Conservation (phyloP, 257 asterid genomes). For the Solanum neorickii region DNA sequence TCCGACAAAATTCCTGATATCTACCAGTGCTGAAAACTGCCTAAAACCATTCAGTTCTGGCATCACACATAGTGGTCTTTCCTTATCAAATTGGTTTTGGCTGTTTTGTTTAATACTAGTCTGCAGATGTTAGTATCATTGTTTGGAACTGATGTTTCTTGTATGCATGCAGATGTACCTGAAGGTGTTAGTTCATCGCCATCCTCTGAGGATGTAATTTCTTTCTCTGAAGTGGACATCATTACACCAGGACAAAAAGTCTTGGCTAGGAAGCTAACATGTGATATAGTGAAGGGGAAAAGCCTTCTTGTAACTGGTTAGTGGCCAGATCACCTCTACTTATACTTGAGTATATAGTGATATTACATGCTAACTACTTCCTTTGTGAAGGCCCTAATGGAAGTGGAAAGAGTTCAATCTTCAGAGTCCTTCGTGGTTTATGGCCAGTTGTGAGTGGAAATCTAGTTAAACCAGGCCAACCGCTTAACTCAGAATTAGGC, state of each 20-base stretch:
- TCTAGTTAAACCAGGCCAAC: slow-evolving; percentile 52
- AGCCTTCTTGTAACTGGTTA: slow-evolving; percentile 95
- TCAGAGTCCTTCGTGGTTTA: slow-evolving; percentile 92
- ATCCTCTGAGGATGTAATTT: slow-evolving; percentile 46
- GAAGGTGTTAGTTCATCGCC: slow-evolving; percentile 18
- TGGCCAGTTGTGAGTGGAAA: slow-evolving; percentile 93
- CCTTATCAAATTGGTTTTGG: background rate
- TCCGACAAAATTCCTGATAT: background rate
- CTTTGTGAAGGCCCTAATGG: slow-evolving; percentile 87
- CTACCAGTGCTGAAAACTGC: background rate
- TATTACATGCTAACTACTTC: background rate
- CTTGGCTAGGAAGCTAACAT: slow-evolving; percentile 73
- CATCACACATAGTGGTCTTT: background rate
- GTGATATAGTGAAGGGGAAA: slow-evolving; percentile 73
- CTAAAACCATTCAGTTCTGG: background rate
- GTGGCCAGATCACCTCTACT: slow-evolving; percentile 21
- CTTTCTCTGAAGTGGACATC: slow-evolving; percentile 80
- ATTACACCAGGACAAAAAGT: slow-evolving; percentile 79
- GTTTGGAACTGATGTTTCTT: background rate
- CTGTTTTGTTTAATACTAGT: background rate
- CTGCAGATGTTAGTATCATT: background rate
- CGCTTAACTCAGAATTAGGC: slow-evolving; percentile 30
- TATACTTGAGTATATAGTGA: background rate
- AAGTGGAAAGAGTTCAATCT: slow-evolving; percentile 96
- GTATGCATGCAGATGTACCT: slow-evolving; percentile 34